Percentiles rank a stretch among this genome's conserved stretches.
These are phyloP conservation scores for Schizothecium vesticola DNA, from an alignment of 495 filamentous ascomycete species.

Conservation along the genomic window DNA sequence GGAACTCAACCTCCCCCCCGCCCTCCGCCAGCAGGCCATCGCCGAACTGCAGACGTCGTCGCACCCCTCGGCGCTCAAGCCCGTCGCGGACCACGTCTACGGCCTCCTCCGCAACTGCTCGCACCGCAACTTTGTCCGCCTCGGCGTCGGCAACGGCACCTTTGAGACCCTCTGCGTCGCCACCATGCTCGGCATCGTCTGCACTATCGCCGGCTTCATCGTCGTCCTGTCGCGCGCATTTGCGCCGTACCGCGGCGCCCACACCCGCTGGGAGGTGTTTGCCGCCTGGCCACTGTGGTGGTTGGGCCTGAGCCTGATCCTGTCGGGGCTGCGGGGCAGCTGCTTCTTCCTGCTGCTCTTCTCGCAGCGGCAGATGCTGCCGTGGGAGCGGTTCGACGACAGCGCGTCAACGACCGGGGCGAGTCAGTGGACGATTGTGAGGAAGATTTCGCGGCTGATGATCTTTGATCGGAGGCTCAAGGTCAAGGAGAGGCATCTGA, in stretches of 20 bases:
- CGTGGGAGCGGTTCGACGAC: conserved; percentile 40
- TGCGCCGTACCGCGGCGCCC: conserved; percentile 26
- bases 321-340: conserved; percentile 33
- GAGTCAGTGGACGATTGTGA: conserved; percentile 12
- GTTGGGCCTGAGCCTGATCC: conserved; percentile 32
- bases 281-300: conserved; percentile 39
- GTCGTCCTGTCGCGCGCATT: conserved; percentile 30
- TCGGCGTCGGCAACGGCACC: conserved; percentile 41
- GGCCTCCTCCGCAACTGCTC: conserved; percentile 46
- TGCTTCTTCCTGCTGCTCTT: conserved; percentile 42
- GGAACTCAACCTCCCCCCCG: conserved; percentile 38
- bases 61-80: conserved; percentile 25
- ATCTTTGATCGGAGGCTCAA: conserved; percentile 39
- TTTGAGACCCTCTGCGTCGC: conserved; percentile 41
- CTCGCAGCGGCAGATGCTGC: conserved; percentile 34
- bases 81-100: conserved; percentile 40
- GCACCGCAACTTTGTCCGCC: conserved; percentile 46
- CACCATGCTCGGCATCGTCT: conserved; percentile 31
- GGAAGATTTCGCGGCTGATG: conserved; percentile 32
- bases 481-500: conserved; percentile 36
- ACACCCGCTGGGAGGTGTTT: conserved; percentile 32
- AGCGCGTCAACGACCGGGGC: conserved; percentile 5
- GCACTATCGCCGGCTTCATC: conserved; percentile 30
- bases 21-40: conserved; percentile 28
- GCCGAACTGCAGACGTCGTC: conserved; percentile 23